Evolutionary conservation across 208 protist genomes (phyloP).

Genomic region (Balamuthia mandrillaris): DNA sequence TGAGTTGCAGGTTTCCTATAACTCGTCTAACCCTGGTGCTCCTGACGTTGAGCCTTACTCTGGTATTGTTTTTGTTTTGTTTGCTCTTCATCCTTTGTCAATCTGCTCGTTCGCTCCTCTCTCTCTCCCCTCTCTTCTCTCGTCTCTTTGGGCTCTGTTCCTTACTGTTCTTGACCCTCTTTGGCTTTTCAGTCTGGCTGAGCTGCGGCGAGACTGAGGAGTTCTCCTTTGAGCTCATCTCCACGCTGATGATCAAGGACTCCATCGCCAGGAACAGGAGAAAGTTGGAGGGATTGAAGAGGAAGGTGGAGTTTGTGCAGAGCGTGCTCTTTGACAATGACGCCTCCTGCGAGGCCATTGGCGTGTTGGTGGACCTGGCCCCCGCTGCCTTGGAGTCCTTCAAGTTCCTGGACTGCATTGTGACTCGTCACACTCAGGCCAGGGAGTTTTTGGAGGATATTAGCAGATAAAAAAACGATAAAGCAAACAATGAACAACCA

Average conservation of each 20-base stretch:
- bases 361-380: not conserved
- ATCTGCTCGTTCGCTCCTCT: not conserved
- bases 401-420: constrained; percentile 4
- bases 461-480: too few species aligned
- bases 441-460: too few species aligned
- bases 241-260: constrained; percentile 16
- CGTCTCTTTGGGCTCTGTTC: not conserved
- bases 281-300: not conserved
- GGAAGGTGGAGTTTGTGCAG: not conserved
- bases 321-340: not conserved
- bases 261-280: not conserved
- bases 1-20: not conserved
- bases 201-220: not conserved
- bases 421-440: not conserved
- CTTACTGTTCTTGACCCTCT: not conserved
- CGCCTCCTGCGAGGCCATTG: not conserved
- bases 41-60: not conserved
- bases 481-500: too few species aligned
- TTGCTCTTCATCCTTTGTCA: not conserved
- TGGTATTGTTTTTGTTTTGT: not conserved
- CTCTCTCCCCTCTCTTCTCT: not conserved
- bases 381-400: constrained; percentile 17
- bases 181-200: not conserved
- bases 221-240: not conserved
- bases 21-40: not conserved